Evolutionary conservation across 805 yeast species (phyloP).

Genomic region (Saccharomycopsis fibuligera): DNA sequence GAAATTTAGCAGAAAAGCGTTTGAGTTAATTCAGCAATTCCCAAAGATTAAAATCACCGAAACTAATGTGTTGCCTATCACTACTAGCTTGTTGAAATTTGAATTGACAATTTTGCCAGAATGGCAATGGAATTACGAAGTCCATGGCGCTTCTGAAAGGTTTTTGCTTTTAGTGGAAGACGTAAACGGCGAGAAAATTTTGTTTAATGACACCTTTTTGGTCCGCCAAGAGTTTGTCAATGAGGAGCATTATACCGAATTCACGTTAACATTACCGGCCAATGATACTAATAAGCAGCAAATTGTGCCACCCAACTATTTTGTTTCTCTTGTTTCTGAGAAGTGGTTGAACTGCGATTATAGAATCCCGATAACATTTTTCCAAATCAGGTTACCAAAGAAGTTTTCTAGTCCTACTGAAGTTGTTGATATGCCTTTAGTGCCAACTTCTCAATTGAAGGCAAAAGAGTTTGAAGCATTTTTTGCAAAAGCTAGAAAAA

Average conservation of each 20-base stretch:
- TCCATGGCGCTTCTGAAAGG: conserved; percentile 61
- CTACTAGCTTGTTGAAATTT: conserved; percentile 58
- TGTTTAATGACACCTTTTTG: conserved; percentile 50
- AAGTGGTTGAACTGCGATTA: conserved; percentile 77
- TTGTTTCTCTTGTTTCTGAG: conserved; percentile 68
- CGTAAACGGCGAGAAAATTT: conserved; percentile 68
- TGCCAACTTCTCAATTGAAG: conserved; percentile 44
- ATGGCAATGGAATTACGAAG: conserved; percentile 68
- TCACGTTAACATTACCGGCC: conserved; percentile 53
- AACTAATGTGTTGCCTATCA: conserved; percentile 69
- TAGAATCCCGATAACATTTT: conserved; percentile 53
- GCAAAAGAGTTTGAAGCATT: conserved; percentile 39
- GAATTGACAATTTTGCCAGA: conserved; percentile 62
- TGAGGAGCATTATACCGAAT: conserved; percentile 52
- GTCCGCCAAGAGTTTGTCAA: conserved; percentile 45
- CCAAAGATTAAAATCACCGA: conserved; percentile 54
- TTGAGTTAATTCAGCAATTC: conserved; percentile 58
- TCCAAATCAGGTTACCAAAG: conserved; percentile 49
- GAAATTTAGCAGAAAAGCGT: conserved; percentile 53
- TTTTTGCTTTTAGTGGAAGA: conserved; percentile 77
- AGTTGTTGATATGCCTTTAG: conserved; percentile 43
- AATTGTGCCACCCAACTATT: conserved; percentile 61
- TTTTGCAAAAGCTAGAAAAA: conserved; percentile 27
- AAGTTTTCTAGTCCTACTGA: conserved; percentile 58
- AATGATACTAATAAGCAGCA: conserved; percentile 28